Conservation (phyloP, 2,329 filamentous ascomycete genomes). For the Pseudogymnoascus sp. region DNA sequence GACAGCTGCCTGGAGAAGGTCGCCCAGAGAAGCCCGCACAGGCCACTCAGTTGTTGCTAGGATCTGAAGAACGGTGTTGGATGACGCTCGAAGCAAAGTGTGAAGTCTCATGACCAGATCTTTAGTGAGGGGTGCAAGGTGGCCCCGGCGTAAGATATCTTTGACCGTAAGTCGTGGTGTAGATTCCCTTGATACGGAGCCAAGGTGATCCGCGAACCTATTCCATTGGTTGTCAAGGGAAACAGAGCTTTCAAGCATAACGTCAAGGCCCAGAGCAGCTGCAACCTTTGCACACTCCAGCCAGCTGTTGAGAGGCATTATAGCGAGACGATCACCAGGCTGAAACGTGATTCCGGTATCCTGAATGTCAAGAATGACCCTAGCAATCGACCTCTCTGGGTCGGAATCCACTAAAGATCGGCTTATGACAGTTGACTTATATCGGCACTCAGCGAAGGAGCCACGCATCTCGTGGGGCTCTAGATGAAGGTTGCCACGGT, state of each 20-base stretch:
- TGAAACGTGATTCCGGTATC: conserved; percentile 47
- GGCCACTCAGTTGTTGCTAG: conserved; percentile 45
- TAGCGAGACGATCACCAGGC: conserved; percentile 44
- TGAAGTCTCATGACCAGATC: conserved; percentile 43
- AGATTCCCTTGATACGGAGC: conserved; percentile 29
- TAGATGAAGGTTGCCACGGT: conserved; percentile 37
- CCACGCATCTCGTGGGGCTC: conserved; percentile 49
- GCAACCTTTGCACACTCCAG: conserved; percentile 48
- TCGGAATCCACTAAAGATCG: conserved; percentile 42
- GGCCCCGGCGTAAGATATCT: conserved; percentile 44
- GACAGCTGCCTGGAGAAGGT: conserved; percentile 42
- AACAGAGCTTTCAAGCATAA: conserved; percentile 37
- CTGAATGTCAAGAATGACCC: conserved; percentile 44
- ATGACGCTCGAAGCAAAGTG: conserved; percentile 41
- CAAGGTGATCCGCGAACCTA: conserved; percentile 41
- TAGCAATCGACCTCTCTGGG: conserved; percentile 38
- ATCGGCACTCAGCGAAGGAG: conserved; percentile 47
- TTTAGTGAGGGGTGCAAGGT: conserved; percentile 45
- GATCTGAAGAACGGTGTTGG: conserved; percentile 41
- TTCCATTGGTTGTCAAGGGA: conserved; percentile 37
- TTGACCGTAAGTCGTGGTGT: conserved; percentile 35
- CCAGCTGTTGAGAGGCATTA: conserved; percentile 50
- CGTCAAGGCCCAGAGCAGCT: conserved; percentile 42
- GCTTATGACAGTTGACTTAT: conserved; percentile 38
- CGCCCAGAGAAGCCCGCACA: conserved; percentile 42